Evolutionary conservation across 805 yeast genomes (phyloP).

Genomic region (Candida hungchunana): DNA sequence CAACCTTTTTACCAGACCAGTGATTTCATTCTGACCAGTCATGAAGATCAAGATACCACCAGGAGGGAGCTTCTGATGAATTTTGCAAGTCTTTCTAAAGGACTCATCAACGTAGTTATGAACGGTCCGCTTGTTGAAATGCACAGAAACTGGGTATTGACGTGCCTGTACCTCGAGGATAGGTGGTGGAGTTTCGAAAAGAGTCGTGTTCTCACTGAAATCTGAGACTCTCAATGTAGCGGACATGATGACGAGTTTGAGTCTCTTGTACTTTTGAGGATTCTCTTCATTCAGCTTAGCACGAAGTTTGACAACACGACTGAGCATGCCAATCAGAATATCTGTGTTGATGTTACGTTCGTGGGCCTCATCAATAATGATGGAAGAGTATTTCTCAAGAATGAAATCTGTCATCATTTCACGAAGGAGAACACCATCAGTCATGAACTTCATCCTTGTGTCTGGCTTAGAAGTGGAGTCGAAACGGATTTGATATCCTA

Average conservation of each 20-base stretch:
- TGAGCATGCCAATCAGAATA: constrained; percentile 89
- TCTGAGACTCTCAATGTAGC: constrained; percentile 94
- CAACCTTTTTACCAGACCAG: constrained; percentile 64
- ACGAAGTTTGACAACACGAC: constrained; percentile 78
- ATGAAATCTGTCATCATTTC: constrained; percentile 90
- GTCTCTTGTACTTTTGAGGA: constrained; percentile 48
- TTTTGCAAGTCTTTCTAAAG: constrained; percentile 76
- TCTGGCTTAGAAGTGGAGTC: constrained; percentile 61
- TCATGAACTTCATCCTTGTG: constrained; percentile 83
- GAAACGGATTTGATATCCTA: constrained; percentile 80
- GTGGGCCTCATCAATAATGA: constrained; percentile 96
- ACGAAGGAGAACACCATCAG: constrained; percentile 88
- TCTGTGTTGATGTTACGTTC: constrained; percentile 96
- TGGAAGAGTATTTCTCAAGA: constrained; percentile 75
- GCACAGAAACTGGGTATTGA: constrained; percentile 89
- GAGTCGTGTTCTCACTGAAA: constrained; percentile 72
- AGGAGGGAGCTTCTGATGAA: constrained; percentile 81
- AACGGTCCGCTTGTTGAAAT: constrained; percentile 78
- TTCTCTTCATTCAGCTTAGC: constrained; percentile 44
- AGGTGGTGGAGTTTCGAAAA: constrained; percentile 79
- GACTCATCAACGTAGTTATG: constrained; percentile 84
- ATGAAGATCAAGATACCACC: constrained; percentile 91
- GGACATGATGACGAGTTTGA: constrained; percentile 90
- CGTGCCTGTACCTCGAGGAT: constrained; percentile 86
- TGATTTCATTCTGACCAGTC: constrained; percentile 94